Conservation (phyloP, 192 early-diverging fungal genomes). For the Backusella liffmaniae region DNA sequence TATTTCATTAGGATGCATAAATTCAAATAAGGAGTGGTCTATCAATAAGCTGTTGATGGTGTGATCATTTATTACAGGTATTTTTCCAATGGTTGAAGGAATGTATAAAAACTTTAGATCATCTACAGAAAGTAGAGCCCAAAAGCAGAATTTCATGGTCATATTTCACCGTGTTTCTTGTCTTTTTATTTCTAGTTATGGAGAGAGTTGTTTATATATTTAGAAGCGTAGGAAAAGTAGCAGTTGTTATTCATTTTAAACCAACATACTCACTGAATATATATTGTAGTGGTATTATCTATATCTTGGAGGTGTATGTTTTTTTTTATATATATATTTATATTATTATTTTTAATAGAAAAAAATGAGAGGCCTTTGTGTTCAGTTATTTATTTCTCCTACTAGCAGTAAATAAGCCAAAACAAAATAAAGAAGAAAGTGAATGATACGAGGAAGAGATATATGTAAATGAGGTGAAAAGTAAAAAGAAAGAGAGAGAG, state of each 20-base stretch:
- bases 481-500: not conserved
- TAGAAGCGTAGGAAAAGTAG: not conserved
- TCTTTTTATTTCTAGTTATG: not conserved
- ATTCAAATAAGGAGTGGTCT: constrained; percentile 9
- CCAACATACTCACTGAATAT: not conserved
- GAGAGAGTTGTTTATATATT: not conserved
- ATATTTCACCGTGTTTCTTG: not conserved
- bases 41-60: not conserved
- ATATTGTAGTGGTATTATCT: not conserved
- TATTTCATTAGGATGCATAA: constrained; percentile 15
- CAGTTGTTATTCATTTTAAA: not conserved
- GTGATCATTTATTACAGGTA: not conserved
- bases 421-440: not conserved
- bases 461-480: not conserved
- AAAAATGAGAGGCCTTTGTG: not conserved
- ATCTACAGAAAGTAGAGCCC: constrained; percentile 6
- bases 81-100: not conserved
- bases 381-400: not conserved
- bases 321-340: no score
- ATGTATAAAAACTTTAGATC: constrained; percentile 5
- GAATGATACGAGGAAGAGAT: not conserved
- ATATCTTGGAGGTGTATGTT: not conserved
- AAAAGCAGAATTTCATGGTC: constrained; percentile 1
- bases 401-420: not conserved
- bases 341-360: not conserved